Conservation (phyloP, 106 monocot species). For the Allium sativum region DNA sequence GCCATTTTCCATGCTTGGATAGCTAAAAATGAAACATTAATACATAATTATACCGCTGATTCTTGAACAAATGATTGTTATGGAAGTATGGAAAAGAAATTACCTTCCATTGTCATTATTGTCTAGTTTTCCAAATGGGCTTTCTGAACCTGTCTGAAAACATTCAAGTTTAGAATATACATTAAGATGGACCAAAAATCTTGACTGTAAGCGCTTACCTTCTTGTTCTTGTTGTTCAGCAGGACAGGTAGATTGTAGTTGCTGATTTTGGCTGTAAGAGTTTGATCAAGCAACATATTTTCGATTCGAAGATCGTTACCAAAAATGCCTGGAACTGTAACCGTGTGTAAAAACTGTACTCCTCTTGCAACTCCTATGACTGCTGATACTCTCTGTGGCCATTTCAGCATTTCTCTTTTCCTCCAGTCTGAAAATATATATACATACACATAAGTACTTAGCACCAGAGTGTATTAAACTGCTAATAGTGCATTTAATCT, state of each 20-base stretch:
- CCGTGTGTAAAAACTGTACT: slow-evolving; percentile 75
- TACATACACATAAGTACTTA: neutral
- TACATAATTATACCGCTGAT: neutral
- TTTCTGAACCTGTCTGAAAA: slow-evolving; percentile 44
- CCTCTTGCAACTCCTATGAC: slow-evolving; percentile 79
- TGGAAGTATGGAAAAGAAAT: neutral
- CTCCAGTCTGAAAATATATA: slow-evolving; percentile 53
- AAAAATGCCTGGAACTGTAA: slow-evolving; percentile 54
- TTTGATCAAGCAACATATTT: slow-evolving; percentile 76
- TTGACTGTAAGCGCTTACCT: slow-evolving; percentile 20
- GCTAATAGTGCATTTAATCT: no score
- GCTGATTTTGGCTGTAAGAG: slow-evolving; percentile 74
- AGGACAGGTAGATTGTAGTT: slow-evolving; percentile 69
- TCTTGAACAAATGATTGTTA: no score
- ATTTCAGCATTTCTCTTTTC: slow-evolving; percentile 82
- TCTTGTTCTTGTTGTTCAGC: slow-evolving; percentile 44
- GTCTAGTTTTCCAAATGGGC: slow-evolving; percentile 35
- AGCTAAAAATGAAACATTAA: slow-evolving; percentile 9
- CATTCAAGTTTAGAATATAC: neutral
- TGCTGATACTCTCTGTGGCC: slow-evolving; percentile 76
- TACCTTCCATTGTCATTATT: slow-evolving; percentile 44
- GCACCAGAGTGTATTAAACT: no score
- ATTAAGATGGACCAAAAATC: no score
- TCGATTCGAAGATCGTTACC: slow-evolving; percentile 63
- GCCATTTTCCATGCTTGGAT: slow-evolving; percentile 27